A percentile compares a stretch with the other conserved stretches of the same genome.
Evolutionary conservation across 768 basidiomycete genomes (phyloP).

Genomic region (Lactarius tabidus): DNA sequence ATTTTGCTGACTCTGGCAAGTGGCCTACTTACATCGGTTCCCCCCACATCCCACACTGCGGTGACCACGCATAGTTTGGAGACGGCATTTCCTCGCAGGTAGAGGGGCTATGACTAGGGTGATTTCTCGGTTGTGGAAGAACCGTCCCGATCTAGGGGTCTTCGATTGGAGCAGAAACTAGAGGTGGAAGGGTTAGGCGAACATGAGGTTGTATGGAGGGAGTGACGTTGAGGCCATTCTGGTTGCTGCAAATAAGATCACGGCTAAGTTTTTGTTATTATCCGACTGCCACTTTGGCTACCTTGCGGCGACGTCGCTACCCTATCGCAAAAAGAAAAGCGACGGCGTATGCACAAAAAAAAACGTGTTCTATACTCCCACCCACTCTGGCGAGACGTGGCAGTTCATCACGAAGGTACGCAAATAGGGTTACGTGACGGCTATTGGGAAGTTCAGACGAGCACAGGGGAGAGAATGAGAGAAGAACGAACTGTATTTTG

Average conservation of each 20-base stretch:
- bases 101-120: slow-evolving; percentile 3
- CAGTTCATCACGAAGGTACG: neutral
- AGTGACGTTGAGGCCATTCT: neutral
- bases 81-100: neutral
- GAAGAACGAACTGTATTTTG: slow-evolving; percentile 75
- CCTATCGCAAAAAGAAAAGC: slow-evolving; percentile 12
- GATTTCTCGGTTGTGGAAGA: neutral
- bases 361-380: neutral
- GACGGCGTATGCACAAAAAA: slow-evolving; percentile 1
- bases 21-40: neutral
- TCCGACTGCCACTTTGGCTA: slow-evolving; percentile 6
- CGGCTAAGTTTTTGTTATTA: slow-evolving; percentile 1
- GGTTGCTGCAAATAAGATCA: slow-evolving; percentile 3
- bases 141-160: slow-evolving; percentile 7
- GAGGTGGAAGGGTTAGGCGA: slow-evolving; percentile 18
- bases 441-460: slow-evolving; percentile 11
- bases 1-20: neutral
- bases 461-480: neutral
- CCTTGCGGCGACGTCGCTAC: slow-evolving; percentile 10
- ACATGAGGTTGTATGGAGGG: slow-evolving; percentile 12
- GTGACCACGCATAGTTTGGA: neutral
- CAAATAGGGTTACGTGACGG: slow-evolving; percentile 9
- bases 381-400: neutral
- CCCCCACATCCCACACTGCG: neutral
- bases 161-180: slow-evolving; percentile 11